Evolutionary conservation across 2,329 filamentous ascomycete genomes (phyloP).

Genomic region (Pyrenochaeta sp.): DNA sequence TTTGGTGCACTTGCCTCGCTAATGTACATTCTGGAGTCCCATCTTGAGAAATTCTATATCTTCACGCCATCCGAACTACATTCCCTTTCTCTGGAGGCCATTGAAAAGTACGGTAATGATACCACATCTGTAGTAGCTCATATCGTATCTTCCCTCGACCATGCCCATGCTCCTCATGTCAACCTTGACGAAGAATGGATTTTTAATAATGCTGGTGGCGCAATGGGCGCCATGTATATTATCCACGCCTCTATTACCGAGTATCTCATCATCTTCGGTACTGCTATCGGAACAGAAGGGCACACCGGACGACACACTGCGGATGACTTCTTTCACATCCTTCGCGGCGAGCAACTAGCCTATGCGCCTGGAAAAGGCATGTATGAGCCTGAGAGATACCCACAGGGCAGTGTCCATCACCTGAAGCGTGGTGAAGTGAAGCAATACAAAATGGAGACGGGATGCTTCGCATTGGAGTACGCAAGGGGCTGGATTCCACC

Average conservation of each 20-base stretch:
- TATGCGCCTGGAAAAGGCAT: constrained; percentile 69
- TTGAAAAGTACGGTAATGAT: constrained; percentile 76
- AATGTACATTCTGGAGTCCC: constrained; percentile 39
- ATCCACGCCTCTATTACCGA: constrained; percentile 89
- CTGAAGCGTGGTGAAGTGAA: constrained; percentile 75
- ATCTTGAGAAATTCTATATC: constrained; percentile 69
- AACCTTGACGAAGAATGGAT: constrained; percentile 83
- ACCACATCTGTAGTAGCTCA: constrained; percentile 73
- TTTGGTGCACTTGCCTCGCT: constrained; percentile 32
- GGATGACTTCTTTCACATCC: constrained; percentile 94
- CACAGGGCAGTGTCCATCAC: constrained; percentile 74
- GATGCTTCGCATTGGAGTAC: constrained; percentile 84
- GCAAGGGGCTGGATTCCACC: constrained; percentile 90
- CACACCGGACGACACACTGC: constrained; percentile 89
- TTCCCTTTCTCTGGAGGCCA: constrained; percentile 70
- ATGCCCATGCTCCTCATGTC: constrained; percentile 56
- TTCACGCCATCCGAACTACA: constrained; percentile 75
- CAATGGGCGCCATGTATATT: constrained; percentile 92
- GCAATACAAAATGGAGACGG: constrained; percentile 82
- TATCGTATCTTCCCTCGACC: constrained; percentile 73
- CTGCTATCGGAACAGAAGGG: constrained; percentile 83
- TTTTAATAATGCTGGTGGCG: constrained; percentile 90
- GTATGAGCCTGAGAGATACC: constrained; percentile 75
- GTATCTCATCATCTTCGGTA: constrained; percentile 51
- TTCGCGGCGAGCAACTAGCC: constrained; percentile 78